These are phyloP conservation scores for Corchorus capsularis DNA, from an alignment of 345 rosid species.

Conservation along the genomic window DNA sequence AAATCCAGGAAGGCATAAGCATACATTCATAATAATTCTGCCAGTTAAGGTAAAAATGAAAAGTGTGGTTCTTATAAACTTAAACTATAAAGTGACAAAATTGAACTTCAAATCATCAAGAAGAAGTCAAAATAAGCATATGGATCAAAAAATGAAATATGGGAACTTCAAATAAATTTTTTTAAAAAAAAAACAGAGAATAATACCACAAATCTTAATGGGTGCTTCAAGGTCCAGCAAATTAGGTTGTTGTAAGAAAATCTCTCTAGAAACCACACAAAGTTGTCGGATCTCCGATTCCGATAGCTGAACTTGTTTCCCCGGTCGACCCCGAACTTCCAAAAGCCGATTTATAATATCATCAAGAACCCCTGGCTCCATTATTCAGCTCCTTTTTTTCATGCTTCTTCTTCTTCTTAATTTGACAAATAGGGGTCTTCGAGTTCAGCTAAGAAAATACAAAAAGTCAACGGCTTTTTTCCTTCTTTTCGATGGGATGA, in stretches of 20 bases:
- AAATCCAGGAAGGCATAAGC: background rate
- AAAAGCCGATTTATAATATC: constrained; percentile 64
- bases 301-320: constrained; percentile 75
- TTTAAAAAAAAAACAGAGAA: background rate
- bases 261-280: constrained; percentile 52
- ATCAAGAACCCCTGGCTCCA: constrained; percentile 63
- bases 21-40: background rate
- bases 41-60: background rate
- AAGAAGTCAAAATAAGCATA: background rate
- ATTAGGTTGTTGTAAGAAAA: constrained; percentile 70
- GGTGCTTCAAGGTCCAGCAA: constrained; percentile 79
- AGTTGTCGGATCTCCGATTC: constrained; percentile 78
- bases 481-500: background rate
- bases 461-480: constrained; percentile 17
- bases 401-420: background rate
- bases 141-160: background rate
- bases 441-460: background rate
- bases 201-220: constrained; percentile 75
- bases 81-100: background rate
- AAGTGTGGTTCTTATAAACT: background rate
- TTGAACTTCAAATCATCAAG: background rate
- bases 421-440: background rate
- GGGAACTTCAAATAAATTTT: background rate
- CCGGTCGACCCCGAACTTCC: constrained; percentile 63
- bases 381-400: constrained; percentile 4